Evolutionary conservation across 2,329 filamentous ascomycete species (phyloP).

Genomic region (Venturia asperata): DNA sequence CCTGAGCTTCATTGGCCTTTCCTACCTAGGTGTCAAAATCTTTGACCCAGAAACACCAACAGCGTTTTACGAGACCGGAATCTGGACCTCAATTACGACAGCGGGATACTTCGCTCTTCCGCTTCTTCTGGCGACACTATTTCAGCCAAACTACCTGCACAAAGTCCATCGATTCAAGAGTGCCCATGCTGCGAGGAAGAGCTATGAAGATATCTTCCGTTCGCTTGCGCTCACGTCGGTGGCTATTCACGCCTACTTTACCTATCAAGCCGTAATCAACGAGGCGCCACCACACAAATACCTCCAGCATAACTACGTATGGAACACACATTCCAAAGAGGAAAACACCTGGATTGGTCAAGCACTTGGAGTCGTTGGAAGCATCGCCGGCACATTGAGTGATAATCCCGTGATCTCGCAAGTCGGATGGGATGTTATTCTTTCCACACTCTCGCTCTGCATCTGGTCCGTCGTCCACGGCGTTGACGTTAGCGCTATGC

Average conservation of each 20-base stretch:
- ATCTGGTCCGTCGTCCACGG: slow-evolving; percentile 52
- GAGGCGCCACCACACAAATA: slow-evolving; percentile 14
- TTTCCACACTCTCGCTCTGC: slow-evolving; percentile 48
- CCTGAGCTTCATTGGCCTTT: slow-evolving; percentile 12
- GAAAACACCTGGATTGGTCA: slow-evolving; percentile 41
- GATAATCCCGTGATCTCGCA: slow-evolving; percentile 53
- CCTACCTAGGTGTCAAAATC: not conserved
- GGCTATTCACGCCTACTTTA: not conserved
- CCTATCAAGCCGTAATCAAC: not conserved
- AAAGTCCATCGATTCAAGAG: not conserved
- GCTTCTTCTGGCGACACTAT: not conserved
- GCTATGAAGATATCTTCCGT: slow-evolving; percentile 15
- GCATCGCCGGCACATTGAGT: slow-evolving; percentile 44
- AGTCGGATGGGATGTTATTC: slow-evolving; percentile 52
- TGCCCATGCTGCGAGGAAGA: slow-evolving; percentile 1
- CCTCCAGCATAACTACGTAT: slow-evolving; percentile 30
- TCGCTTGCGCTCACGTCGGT: not conserved
- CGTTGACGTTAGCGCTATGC: slow-evolving; percentile 45
- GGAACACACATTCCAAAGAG: slow-evolving; percentile 39
- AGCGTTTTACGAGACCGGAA: not conserved
- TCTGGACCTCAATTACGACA: slow-evolving; percentile 5
- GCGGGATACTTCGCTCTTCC: slow-evolving; percentile 13
- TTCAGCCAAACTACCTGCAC: slow-evolving; percentile 14
- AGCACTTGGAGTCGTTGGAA: slow-evolving; percentile 40
- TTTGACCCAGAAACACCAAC: not conserved